Evolutionary conservation across 768 basidiomycete genomes (phyloP).

Genomic region (Lactarius akahatsu): DNA sequence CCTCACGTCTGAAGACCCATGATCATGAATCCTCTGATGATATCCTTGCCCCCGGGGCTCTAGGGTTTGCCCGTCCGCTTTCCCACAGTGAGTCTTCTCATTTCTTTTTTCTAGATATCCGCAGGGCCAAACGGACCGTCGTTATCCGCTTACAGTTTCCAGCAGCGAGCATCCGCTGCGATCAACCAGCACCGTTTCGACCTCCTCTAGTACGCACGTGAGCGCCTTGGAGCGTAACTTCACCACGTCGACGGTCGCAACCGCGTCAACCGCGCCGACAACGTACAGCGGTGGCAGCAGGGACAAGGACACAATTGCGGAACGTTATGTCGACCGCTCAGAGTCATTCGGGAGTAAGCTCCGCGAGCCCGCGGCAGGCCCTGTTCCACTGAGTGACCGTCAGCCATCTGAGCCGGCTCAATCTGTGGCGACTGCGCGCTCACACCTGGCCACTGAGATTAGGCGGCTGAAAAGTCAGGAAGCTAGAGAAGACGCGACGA

Average conservation of each 20-base stretch:
- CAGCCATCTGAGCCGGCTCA: slow-evolving; percentile 16
- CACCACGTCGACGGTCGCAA: slow-evolving; percentile 25
- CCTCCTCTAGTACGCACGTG: slow-evolving; percentile 18
- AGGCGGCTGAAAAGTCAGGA: slow-evolving; percentile 36
- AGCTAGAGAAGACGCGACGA: slow-evolving; percentile 35
- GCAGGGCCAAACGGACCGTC: not conserved
- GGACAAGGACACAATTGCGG: slow-evolving; percentile 16
- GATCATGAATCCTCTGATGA: slow-evolving; percentile 27
- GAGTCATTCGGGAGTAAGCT: slow-evolving; percentile 19
- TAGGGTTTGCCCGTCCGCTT: slow-evolving; percentile 25
- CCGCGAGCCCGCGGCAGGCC: not conserved
- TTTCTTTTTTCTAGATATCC: slow-evolving; percentile 9
- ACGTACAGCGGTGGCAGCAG: slow-evolving; percentile 10
- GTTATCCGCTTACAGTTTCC: slow-evolving; percentile 13
- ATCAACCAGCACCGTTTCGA: slow-evolving; percentile 25
- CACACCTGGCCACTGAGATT: slow-evolving; percentile 27
- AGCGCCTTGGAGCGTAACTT: slow-evolving; percentile 26
- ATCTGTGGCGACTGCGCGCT: slow-evolving; percentile 25
- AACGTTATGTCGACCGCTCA: slow-evolving; percentile 2
- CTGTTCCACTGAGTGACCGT: slow-evolving; percentile 10
- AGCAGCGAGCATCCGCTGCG: slow-evolving; percentile 22
- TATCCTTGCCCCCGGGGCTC: slow-evolving; percentile 23
- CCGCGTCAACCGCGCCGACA: slow-evolving; percentile 21
- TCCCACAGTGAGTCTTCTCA: slow-evolving; percentile 26
- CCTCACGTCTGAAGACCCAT: not conserved